Base-by-base conservation (phyloP, 2,329 filamentous ascomycete genomes). In the Cryphonectria radicalis region DNA sequence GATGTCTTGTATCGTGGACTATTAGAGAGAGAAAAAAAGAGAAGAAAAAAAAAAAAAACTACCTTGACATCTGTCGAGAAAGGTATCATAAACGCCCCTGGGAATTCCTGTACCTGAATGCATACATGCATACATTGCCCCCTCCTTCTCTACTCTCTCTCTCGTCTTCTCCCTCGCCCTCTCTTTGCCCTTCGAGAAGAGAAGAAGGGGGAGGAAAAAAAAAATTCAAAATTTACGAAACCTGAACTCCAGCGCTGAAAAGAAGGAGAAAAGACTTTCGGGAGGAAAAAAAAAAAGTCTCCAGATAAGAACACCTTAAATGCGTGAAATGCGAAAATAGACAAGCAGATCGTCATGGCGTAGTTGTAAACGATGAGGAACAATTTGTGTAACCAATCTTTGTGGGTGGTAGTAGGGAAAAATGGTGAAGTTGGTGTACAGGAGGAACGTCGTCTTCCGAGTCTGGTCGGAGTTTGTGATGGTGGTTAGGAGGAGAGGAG, bases 241-340 rank as follows among this genome's bases (percentile, higher is more conserved):
- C 71, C 71, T 66, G 42, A 73, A 73, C 72, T 69, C 72, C 72
- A 35, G 59, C 72, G 72, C 72, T 71, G 37, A 65, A 70, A 53
- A 67, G 53, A 43, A n/a, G 3, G 35, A 69, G 10, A 63, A 22
- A 59, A 57, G 17, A 50, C 46, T 50, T 50, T n/a, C 43, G 5
- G 3, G 3, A 32, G 3, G 3, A 40, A 37, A 59, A 63, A 68
- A 60, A 70, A 22, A 67, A 65, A 66, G 28, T 13, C 50, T 46
- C 40, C 22, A 60, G 14, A 50, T 4, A n/a, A n/a, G 37, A 43
- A 67, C 35, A 62, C 59, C 59, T 62, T 19, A 40, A 40, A 62
- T 62, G 59, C 59, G 5, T 62, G 32, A 40, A 40, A 62, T 62
- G 59, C 59, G 14, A 59, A 35, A 32, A 14, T 59, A 35, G 55